Evolutionary conservation across 495 filamentous ascomycete genomes (phyloP).

Genomic region (Aspergillus heteromorphus): DNA sequence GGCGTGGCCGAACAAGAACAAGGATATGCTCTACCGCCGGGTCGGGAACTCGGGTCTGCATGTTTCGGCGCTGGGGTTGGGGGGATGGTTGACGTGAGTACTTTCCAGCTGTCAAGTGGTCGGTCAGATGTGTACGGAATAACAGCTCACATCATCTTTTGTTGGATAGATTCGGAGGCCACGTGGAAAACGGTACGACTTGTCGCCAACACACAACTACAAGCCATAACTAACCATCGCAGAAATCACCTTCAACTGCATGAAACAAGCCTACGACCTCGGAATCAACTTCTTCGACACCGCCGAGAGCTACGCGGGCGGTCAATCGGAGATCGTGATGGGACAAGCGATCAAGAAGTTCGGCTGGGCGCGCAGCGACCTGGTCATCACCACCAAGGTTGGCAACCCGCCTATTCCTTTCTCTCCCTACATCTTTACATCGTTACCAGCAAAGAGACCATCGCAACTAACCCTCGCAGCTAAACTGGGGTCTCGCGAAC

Average conservation of each 20-base stretch:
- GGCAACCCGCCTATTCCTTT: too few relatives aligned
- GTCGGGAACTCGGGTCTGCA: constrained; percentile 65
- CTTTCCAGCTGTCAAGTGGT: not conserved
- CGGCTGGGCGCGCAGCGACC: constrained; percentile 68
- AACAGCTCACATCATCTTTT: not conserved
- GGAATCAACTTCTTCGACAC: constrained; percentile 72
- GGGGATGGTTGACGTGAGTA: constrained; percentile 50
- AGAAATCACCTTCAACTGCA: constrained; percentile 61
- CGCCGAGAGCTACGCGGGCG: constrained; percentile 53
- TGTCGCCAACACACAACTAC: not conserved
- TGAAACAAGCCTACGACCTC: constrained; percentile 70
- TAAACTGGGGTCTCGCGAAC: constrained; percentile 62
- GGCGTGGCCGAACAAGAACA: constrained; percentile 26
- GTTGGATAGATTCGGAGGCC: constrained; percentile 16
- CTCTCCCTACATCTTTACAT: not conserved
- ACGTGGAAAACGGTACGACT: constrained; percentile 18
- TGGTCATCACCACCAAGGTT: constrained; percentile 83
- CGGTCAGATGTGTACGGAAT: not conserved
- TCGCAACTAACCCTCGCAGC: constrained; percentile 25
- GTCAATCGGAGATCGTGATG: constrained; percentile 70
- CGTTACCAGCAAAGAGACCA: too few relatives aligned
- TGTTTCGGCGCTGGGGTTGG: constrained; percentile 62
- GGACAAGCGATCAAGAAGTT: constrained; percentile 59
- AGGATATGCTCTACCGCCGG: constrained; percentile 61
- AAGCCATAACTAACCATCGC: not conserved